Evolutionary conservation across 2,329 filamentous ascomycete genomes (phyloP).

Genomic region (Paecilomyces dactylethromorphus): DNA sequence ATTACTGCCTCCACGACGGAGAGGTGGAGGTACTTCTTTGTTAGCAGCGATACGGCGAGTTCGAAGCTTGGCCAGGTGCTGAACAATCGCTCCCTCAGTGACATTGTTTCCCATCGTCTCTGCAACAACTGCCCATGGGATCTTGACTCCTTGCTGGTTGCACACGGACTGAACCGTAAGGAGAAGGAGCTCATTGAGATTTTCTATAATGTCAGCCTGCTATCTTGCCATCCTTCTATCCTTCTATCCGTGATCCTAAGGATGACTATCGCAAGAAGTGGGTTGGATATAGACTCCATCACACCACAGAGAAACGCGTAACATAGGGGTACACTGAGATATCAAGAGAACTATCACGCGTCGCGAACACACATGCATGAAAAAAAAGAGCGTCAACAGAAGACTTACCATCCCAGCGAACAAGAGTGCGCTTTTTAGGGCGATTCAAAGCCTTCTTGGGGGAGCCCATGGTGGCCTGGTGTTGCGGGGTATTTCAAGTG

Average conservation of each 20-base stretch:
- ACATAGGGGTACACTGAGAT: background rate
- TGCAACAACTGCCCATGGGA: constrained; percentile 39
- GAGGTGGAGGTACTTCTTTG: constrained; percentile 32
- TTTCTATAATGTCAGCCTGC: constrained; percentile 21
- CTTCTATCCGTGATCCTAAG: background rate
- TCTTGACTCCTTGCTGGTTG: constrained; percentile 27
- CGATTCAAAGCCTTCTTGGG: constrained; percentile 14
- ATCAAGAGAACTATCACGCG: background rate
- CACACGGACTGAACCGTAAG: constrained; percentile 37
- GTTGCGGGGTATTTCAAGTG: background rate
- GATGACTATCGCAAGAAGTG: background rate
- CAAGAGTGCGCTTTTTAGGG: constrained; percentile 28
- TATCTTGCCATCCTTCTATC: too few species aligned
- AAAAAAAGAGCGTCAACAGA: background rate
- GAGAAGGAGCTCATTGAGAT: constrained; percentile 37
- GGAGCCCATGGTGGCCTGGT: background rate
- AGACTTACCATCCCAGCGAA: constrained; percentile 38
- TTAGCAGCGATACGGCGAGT: constrained; percentile 22
- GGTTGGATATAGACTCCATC: too few species aligned
- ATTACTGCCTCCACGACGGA: constrained; percentile 27
- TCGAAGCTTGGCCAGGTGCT: constrained; percentile 42
- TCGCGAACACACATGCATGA: background rate
- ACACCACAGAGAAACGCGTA: background rate
- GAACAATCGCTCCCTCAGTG: constrained; percentile 38
- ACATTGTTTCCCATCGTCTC: constrained; percentile 32